Evolutionary conservation across 2,329 filamentous ascomycete genomes (phyloP).

Genomic region (Trichoderma polysporum): DNA sequence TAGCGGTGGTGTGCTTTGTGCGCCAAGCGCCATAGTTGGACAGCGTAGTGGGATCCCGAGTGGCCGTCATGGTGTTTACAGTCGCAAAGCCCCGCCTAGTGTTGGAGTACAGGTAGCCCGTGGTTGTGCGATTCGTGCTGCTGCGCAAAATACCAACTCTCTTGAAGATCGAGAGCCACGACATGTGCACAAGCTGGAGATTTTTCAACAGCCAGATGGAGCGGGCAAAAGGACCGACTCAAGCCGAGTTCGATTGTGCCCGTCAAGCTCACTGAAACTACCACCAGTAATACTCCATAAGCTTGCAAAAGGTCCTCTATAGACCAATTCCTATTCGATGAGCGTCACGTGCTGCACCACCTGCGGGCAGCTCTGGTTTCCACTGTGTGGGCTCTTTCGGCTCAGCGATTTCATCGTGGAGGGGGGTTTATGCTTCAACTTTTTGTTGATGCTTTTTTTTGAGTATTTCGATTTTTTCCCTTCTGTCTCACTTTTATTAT

Average conservation of each 20-base stretch:
- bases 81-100: constrained; percentile 31
- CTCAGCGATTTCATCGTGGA: not conserved
- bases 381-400: constrained; percentile 17
- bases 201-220: not conserved
- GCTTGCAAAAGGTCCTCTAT: constrained; percentile 17
- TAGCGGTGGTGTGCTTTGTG: constrained; percentile 78
- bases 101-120: not conserved
- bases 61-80: constrained; percentile 31
- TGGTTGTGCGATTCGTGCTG: constrained; percentile 8
- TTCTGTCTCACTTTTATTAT: not conserved
- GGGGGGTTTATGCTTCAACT: not conserved
- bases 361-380: not conserved
- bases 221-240: constrained; percentile 18
- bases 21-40: constrained; percentile 89
- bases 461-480: not conserved
- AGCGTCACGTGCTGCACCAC: constrained; percentile 19
- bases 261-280: not conserved
- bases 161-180: constrained; percentile 25
- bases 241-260: constrained; percentile 12
- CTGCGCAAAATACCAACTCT: constrained; percentile 21
- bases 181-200: constrained; percentile 23
- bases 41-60: constrained; percentile 81
- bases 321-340: constrained; percentile 17
- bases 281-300: too few species aligned
- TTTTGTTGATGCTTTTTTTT: not conserved